A percentile compares a stretch with the other conserved stretches of the same genome.
Evolutionary conservation across 1,284 basidiomycete genomes (phyloP).

Genomic region (Boletellus deceptivus): DNA sequence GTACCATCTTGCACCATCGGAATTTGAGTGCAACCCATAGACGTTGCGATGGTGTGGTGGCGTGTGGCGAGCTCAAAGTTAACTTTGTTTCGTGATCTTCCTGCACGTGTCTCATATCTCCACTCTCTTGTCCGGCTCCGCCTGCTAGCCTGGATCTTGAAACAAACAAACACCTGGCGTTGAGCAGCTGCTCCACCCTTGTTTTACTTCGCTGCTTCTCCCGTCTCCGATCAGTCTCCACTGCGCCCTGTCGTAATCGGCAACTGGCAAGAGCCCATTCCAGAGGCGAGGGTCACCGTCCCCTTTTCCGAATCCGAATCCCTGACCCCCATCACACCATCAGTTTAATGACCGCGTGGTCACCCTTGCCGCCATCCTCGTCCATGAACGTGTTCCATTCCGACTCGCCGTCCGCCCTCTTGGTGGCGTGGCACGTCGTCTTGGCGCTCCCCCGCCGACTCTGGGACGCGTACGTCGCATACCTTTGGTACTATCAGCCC

Average conservation of each 20-base stretch:
- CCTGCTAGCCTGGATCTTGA: neutral
- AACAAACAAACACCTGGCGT: too few species aligned
- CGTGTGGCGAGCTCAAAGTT: conserved; percentile 1
- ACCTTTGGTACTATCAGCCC: conserved; percentile 59
- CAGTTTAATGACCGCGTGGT: conserved; percentile 4
- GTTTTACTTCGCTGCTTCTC: neutral
- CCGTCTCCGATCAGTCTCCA: conserved; percentile 19
- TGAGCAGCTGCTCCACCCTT: too few species aligned
- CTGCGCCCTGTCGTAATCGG: conserved; percentile 25
- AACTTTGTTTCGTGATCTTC: conserved; percentile 4
- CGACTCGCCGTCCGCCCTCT: conserved; percentile 6
- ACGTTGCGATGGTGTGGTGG: conserved; percentile 7
- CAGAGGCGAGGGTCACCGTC: too few species aligned
- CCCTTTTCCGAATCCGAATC: too few species aligned
- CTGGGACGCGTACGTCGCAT: conserved; percentile 58
- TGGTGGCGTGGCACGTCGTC: conserved; percentile 10
- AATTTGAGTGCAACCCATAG: conserved; percentile 23
- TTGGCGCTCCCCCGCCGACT: conserved; percentile 25
- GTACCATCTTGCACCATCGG: conserved; percentile 24
- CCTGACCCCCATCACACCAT: conserved; percentile 4
- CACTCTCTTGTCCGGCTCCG: neutral
- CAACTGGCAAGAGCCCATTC: neutral
- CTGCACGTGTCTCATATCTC: conserved; percentile 17
- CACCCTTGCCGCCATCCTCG: conserved; percentile 1
- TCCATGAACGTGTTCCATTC: neutral